Base-by-base conservation (phyloP, 2,329 filamentous ascomycete species). In the Salinomyces thailandicus region DNA sequence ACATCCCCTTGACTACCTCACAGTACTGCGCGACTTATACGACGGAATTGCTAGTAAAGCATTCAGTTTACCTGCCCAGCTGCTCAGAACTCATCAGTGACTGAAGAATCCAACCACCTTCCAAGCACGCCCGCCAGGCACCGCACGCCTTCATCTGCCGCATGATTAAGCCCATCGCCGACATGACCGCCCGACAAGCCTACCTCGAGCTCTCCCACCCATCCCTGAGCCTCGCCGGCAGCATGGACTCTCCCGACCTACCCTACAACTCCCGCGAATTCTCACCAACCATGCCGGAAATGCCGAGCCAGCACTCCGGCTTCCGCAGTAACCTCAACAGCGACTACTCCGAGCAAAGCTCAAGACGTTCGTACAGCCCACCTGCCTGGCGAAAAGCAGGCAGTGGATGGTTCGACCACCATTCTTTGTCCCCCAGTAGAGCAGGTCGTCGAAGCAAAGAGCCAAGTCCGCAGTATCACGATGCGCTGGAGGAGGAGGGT, bases 331-430 rank as follows among this genome's bases (percentile, higher is more conserved):
- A 43, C 31, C 38, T 48, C 29, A 48, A 48, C 34, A 77, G 71
- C 32, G 68, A 71, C 18, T 61, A 59, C 33, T 59, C 55, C 43
- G 60, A 65, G 40, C 22, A 26, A n/a, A 66, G 65, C 41, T 52
- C 61, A 36, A 66, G 71, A 41, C 68, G 70, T 33, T 73, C 73
- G 19, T 81, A 75, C 74, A 77, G 74, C 36, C 78, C 78, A 27
- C 78, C 78, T 2, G 75, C 75, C 9, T 78, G 77, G 67, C 67
- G 73, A 45, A 71, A 68, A 50, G 66, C 66, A 43, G 74, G 71
- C 45, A 77, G 71, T 52, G 67, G 68, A 42, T 76, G 73, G 73
- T 73, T 77, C 55, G 49, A 62, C 55, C 63, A 62, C 50, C 22
- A 26, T n/a, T 39, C 46, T 9, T 35, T 57, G 29, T 50, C 56